Conservation (phyloP, 768 basidiomycete species). For the Termitomyces titanicus region DNA sequence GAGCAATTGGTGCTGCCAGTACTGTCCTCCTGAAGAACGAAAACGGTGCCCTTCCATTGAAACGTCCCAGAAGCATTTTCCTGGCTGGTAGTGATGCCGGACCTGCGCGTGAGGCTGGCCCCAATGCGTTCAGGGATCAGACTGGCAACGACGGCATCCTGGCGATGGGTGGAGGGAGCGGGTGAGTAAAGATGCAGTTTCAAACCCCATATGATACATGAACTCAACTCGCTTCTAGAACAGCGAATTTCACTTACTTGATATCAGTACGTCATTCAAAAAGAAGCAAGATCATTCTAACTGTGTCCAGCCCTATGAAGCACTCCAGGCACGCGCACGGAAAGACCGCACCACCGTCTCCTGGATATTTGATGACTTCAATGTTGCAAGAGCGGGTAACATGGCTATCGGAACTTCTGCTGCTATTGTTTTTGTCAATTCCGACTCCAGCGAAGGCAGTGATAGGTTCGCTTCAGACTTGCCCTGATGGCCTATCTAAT, state of each 20-base stretch:
- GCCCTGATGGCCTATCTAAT: background rate
- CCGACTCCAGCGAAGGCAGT: constrained; percentile 81
- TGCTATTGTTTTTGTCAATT: constrained; percentile 76
- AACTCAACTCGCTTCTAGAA: constrained; percentile 44
- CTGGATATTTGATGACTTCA: constrained; percentile 70
- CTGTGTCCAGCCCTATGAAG: constrained; percentile 63
- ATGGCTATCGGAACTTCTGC: constrained; percentile 50
- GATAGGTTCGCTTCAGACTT: constrained; percentile 1
- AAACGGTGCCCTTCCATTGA: constrained; percentile 51
- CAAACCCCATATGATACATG: constrained; percentile 20
- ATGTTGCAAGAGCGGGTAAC: constrained; percentile 46
- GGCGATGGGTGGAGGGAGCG: constrained; percentile 86
- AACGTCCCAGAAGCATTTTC: constrained; percentile 53
- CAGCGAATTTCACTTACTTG: constrained; percentile 74
- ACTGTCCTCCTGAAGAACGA: constrained; percentile 77
- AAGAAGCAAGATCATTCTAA: background rate
- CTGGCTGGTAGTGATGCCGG: constrained; percentile 64
- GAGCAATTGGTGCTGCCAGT: constrained; percentile 70
- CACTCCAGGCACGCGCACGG: constrained; percentile 69
- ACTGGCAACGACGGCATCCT: constrained; percentile 65
- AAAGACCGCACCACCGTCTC: constrained; percentile 59
- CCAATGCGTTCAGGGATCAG: constrained; percentile 65
- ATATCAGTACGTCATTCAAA: constrained; percentile 50
- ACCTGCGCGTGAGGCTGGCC: constrained; percentile 54
- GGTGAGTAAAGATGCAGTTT: background rate